phyloP scores from a whole-genome alignment of 2,329 filamentous ascomycete species.

The Emericellopsis atlantica region DNA sequence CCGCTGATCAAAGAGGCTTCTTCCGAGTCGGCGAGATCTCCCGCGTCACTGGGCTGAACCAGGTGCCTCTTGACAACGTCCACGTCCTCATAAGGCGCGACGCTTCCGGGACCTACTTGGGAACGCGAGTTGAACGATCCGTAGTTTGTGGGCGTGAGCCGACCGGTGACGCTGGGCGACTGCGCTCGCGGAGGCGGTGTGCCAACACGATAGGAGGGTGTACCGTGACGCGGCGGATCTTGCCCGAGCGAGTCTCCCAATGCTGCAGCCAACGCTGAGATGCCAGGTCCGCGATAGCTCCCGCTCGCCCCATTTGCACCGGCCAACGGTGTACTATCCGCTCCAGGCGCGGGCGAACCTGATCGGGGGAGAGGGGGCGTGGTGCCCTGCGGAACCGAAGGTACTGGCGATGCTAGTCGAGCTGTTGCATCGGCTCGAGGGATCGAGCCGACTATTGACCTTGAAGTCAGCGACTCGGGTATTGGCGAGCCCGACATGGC shows the following conservation, averaged over 20 bases:
- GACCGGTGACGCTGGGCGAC: constrained; percentile 24
- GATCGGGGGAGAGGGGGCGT: constrained; percentile 19
- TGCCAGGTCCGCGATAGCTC: constrained; percentile 61
- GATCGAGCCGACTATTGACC: constrained; percentile 30
- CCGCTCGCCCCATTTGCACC: constrained; percentile 35
- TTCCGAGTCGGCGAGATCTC: constrained; percentile 27
- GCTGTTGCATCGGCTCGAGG: constrained; percentile 49
- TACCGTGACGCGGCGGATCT: constrained; percentile 58
- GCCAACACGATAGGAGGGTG: constrained; percentile 43
- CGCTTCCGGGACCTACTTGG: constrained; percentile 28
- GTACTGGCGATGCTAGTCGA: constrained; percentile 45
- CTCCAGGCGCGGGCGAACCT: constrained; percentile 15
- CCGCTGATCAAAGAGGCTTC: constrained; percentile 28
- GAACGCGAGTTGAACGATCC: constrained; percentile 71
- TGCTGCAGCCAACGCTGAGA: constrained; percentile 82
- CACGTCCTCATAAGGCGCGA: constrained; percentile 67
- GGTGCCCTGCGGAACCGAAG: constrained; percentile 22
- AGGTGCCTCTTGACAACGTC: constrained; percentile 86
- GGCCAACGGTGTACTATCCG: constrained; percentile 47
- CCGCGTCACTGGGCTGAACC: constrained; percentile 51
- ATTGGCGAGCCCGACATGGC: constrained; percentile 14
- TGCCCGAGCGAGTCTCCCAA: constrained; percentile 62
- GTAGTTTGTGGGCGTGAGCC: constrained; percentile 57
- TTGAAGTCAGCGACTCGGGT: background rate
- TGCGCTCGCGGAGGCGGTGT: constrained; percentile 37